A percentile compares a stretch with the other conserved stretches of the same genome.
phyloP scores from a whole-genome alignment of 805 yeast species.

The Cyberlindnera japonica region DNA sequence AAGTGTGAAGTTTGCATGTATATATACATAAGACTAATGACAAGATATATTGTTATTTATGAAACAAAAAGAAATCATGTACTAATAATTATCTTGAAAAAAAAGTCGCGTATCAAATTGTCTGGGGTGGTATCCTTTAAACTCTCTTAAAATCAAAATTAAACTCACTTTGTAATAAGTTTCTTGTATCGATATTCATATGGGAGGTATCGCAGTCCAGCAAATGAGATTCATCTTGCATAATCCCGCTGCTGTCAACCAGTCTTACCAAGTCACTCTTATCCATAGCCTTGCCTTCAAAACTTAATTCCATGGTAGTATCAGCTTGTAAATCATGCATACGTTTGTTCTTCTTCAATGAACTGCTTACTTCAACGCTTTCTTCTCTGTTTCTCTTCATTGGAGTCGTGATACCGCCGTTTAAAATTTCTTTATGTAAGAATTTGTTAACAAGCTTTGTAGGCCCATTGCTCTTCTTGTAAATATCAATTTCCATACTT shows the following conservation, averaged over 20 bases:
- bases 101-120: too few relatives aligned
- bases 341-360: slow-evolving; percentile 28
- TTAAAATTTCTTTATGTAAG: slow-evolving; percentile 9
- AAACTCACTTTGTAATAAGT: slow-evolving; percentile 26
- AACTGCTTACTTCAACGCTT: slow-evolving; percentile 20
- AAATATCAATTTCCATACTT: slow-evolving; percentile 15
- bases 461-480: slow-evolving; percentile 1
- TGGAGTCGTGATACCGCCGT: slow-evolving; percentile 14
- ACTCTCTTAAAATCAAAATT: slow-evolving; percentile 14
- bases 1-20: too few relatives aligned
- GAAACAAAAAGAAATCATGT: too few relatives aligned
- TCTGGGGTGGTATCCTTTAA: slow-evolving; percentile 3
- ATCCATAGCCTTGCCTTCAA: slow-evolving; percentile 44
- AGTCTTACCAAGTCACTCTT: slow-evolving; percentile 38
- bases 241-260: slow-evolving; percentile 36
- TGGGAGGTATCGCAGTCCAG: slow-evolving; percentile 9
- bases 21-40: too few relatives aligned
- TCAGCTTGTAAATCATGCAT: slow-evolving; percentile 16
- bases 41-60: too few relatives aligned
- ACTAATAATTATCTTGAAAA: too few relatives aligned
- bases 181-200: slow-evolving; percentile 22
- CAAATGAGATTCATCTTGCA: slow-evolving; percentile 29
- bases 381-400: slow-evolving; percentile 30
- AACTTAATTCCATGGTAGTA: slow-evolving; percentile 37
- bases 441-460: slow-evolving; percentile 11